These are phyloP conservation scores for Piper betle DNA, from an alignment of 164 flowering plant species.

Conservation along the genomic window DNA sequence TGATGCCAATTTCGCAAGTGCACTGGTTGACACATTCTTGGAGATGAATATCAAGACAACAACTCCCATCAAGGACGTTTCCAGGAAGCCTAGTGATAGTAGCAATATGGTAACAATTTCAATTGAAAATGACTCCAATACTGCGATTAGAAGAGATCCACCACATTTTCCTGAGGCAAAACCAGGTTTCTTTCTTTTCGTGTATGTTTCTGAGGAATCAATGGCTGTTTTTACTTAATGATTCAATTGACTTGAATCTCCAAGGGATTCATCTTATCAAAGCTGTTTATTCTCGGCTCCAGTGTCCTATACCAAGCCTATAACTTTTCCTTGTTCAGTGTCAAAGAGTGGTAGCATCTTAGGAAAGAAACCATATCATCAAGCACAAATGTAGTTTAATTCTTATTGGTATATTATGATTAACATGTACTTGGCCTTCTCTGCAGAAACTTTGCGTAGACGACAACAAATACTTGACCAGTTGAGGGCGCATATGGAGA, in stretches of 20 bases:
- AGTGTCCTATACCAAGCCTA: too few species aligned
- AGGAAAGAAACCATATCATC: too few species aligned
- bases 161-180: slow-evolving; percentile 66
- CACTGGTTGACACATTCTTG: slow-evolving; percentile 61
- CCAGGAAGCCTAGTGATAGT: slow-evolving; percentile 16
- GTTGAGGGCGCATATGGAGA: slow-evolving; percentile 48
- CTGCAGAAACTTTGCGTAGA: slow-evolving; percentile 65
- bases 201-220: not conserved
- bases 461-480: slow-evolving; percentile 41
- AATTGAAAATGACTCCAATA: slow-evolving; percentile 6
- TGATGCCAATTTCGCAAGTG: slow-evolving; percentile 67
- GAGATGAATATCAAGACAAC: slow-evolving; percentile 30
- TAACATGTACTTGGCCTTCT: slow-evolving; percentile 5
- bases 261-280: too few species aligned
- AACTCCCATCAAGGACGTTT: slow-evolving; percentile 7
- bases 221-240: not conserved
- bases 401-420: not conserved
- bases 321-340: too few species aligned
- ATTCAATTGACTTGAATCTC: too few species aligned
- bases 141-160: slow-evolving; percentile 25
- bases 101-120: slow-evolving; percentile 14
- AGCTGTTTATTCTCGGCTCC: too few species aligned
- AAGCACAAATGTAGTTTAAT: not conserved
- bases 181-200: slow-evolving; percentile 37
- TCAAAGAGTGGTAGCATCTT: too few species aligned